phyloP scores from a whole-genome alignment of 225 moss, liverwort and hornwort genomes.

The Anthoceros angustus region DNA sequence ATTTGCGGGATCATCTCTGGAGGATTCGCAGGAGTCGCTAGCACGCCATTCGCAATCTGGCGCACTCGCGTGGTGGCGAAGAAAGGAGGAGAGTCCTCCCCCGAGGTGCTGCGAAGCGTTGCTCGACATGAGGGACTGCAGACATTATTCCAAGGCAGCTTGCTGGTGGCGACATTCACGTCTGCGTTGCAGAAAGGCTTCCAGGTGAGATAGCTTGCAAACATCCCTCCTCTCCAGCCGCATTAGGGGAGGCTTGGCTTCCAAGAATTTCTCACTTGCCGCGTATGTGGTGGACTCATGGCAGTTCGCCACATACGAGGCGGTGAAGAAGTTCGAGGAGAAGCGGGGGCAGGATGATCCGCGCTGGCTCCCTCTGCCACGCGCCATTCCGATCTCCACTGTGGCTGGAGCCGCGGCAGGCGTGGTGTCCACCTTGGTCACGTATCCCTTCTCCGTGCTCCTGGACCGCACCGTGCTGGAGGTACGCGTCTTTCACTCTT shows the following conservation, averaged over 20 bases:
- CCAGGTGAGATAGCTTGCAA: constrained; percentile 36
- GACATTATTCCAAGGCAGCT: constrained; percentile 23
- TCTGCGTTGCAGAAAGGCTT: constrained; percentile 53
- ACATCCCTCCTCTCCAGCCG: background rate
- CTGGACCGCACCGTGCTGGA: constrained; percentile 43
- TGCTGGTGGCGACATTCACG: constrained; percentile 31
- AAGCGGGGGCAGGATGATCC: constrained; percentile 23
- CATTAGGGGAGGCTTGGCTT: background rate
- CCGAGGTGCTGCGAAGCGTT: constrained; percentile 40
- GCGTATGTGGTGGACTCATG: background rate
- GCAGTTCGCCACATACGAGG: constrained; percentile 79
- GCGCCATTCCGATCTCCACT: constrained; percentile 45
- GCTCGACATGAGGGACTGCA: constrained; percentile 46
- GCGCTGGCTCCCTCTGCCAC: constrained; percentile 66
- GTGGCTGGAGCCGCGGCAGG: constrained; percentile 86
- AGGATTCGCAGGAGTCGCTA: constrained; percentile 36
- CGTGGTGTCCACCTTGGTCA: constrained; percentile 46
- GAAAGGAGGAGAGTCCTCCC: constrained; percentile 46
- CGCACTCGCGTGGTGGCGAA: constrained; percentile 61
- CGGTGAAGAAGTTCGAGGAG: constrained; percentile 52
- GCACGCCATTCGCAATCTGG: constrained; percentile 45
- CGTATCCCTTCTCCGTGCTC: constrained; percentile 52
- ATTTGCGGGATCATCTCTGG: constrained; percentile 78
- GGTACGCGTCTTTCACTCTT: constrained; percentile 22
- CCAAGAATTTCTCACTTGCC: background rate